Evolutionary conservation across 108 stramenopile species (phyloP), one percentile per base, ranked within the genome.

Genomic region (Parietichytrium sp.): DNA sequence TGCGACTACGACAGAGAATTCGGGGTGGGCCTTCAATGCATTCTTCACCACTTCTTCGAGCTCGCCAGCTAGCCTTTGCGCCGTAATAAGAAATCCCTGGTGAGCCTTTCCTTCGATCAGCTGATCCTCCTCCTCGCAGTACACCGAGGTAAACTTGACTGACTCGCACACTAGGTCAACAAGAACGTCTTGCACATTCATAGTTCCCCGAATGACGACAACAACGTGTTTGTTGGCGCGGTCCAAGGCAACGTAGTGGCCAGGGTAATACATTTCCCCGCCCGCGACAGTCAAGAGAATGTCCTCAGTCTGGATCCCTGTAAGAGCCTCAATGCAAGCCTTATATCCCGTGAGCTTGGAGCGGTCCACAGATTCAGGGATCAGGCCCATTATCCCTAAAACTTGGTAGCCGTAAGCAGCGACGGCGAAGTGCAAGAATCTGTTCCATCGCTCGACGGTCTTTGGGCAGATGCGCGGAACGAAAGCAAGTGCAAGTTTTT

Each of bases 41-140:
- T 72, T 42, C 42, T 72, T 33, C 2, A 72, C 61, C n/a, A 45
- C 45, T 23, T 72, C 61, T 10, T 72, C 36, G 6, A 72, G 20
- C 6, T 45, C n/a, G 6, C 36, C 61, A 0, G 61, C 61, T 10
- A 72, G 61, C 10, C 45, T 72, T 16, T 42, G 61, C 10, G 61
- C 61, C 10, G 61, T 42, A n/a, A 72, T 72, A n/a, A 72, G 61
- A 72, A 72, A 72, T 33, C 61, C 61, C 13, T 42, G 61, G 33
- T 72, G 61, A 2, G 61, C 61, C 42, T 72, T 72, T 16, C 61
- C 61, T n/a, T 72, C 36, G 33, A 72, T 10, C 7, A 15, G 6
- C 10, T 20, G 38, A 25, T 72, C 38, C 33, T 33, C 10, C 10
- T 72, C 61, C 13, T 72, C 61, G 42, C 45, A 33, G 38, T 33